phyloP scores from a whole-genome alignment of 23 red algal genomes.

The Gracilaria domingensis region DNA sequence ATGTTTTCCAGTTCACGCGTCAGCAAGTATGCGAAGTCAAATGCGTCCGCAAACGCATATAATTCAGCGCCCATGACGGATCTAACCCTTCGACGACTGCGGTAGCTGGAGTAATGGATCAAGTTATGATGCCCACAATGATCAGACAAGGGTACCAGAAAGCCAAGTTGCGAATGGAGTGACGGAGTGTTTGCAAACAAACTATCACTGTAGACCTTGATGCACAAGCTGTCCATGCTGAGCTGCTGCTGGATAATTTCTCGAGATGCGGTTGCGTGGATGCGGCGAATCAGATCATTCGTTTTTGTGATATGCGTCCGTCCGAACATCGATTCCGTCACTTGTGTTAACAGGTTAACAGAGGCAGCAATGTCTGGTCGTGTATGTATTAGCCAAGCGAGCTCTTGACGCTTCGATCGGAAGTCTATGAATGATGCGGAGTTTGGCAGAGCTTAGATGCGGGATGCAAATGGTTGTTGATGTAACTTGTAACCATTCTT shows the following conservation, averaged over 20 bases:
- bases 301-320: not conserved
- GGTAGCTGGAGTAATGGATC: constrained; percentile 39
- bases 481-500: not conserved
- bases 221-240: not conserved
- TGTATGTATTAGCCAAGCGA: constrained; percentile 37
- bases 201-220: constrained; percentile 45
- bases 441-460: not conserved
- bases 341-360: constrained; percentile 12
- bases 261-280: not conserved
- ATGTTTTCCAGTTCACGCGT: constrained; percentile 12
- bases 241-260: constrained; percentile 23
- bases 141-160: constrained; percentile 26
- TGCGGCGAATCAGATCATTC: constrained; percentile 9
- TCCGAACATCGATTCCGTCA: constrained; percentile 27
- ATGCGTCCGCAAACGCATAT: constrained; percentile 48
- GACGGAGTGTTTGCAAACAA: constrained; percentile 5
- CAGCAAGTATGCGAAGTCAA: constrained; percentile 47
- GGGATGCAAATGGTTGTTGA: not conserved
- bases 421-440: not conserved
- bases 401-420: not conserved
- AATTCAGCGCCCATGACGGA: constrained; percentile 49
- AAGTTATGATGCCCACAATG: not conserved
- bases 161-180: constrained; percentile 39
- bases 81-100: constrained; percentile 11
- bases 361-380: constrained; percentile 14